phyloP scores from a whole-genome alignment of 2,329 filamentous ascomycete genomes.

The Fusarium luffae region DNA sequence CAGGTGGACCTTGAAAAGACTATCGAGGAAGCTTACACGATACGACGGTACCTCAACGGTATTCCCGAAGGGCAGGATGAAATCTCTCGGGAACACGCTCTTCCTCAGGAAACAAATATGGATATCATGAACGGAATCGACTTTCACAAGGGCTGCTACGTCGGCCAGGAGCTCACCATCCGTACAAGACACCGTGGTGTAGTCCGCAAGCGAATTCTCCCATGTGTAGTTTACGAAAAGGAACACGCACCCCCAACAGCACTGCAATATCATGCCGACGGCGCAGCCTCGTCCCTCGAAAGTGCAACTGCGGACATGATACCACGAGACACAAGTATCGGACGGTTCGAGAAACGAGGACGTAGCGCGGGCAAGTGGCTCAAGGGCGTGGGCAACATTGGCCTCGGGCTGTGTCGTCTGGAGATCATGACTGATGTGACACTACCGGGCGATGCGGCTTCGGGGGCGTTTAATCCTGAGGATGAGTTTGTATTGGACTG shows the following conservation, averaged over 20 bases:
- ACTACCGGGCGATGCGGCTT: constrained; percentile 74
- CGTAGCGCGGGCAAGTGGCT: constrained; percentile 86
- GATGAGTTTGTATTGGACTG: constrained; percentile 71
- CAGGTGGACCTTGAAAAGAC: constrained; percentile 58
- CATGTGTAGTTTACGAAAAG: constrained; percentile 75
- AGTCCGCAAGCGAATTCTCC: constrained; percentile 88
- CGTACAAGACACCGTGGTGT: constrained; percentile 94
- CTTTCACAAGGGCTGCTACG: constrained; percentile 96
- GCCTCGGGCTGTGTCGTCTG: constrained; percentile 85
- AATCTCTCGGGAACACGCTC: constrained; percentile 74
- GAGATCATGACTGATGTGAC: constrained; percentile 89
- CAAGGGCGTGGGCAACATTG: constrained; percentile 82
- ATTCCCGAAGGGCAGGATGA: constrained; percentile 88
- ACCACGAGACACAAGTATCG: constrained; percentile 61
- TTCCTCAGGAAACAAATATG: constrained; percentile 91
- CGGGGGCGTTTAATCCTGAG: constrained; percentile 69
- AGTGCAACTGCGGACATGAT: constrained; percentile 51
- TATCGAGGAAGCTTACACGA: constrained; percentile 72
- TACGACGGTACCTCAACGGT: constrained; percentile 82
- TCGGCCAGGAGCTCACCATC: constrained; percentile 96
- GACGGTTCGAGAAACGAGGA: constrained; percentile 64
- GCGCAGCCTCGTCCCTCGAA: constrained; percentile 38
- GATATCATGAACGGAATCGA: constrained; percentile 88
- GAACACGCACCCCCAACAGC: constrained; percentile 52
- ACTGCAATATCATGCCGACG: constrained; percentile 60